Evolutionary conservation across 495 filamentous ascomycete species (phyloP).

Genomic region (Penicillium samsonianum): DNA sequence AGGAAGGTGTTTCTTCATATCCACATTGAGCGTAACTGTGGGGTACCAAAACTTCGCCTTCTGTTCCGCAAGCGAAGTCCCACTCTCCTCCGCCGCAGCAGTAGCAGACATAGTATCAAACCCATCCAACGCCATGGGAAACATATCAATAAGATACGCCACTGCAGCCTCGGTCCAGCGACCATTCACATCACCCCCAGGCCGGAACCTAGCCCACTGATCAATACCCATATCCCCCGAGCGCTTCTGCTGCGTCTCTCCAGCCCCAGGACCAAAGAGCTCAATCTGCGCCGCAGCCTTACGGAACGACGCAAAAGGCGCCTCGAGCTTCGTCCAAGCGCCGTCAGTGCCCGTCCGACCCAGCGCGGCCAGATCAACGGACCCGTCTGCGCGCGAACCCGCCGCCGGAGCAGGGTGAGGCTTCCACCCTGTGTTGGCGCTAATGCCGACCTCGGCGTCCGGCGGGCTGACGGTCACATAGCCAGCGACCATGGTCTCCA

Average conservation of each 20-base stretch:
- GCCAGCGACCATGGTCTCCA: conserved; percentile 62
- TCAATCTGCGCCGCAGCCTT: conserved; percentile 56
- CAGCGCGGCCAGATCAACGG: conserved; percentile 31
- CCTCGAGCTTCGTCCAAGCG: conserved; percentile 31
- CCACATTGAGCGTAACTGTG: conserved; percentile 68
- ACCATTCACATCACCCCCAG: conserved; percentile 39
- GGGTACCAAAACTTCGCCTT: conserved; percentile 70
- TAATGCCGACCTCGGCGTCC: conserved; percentile 57
- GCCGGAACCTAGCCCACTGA: conserved; percentile 64
- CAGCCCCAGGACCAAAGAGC: conserved; percentile 55
- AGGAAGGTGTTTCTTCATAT: conserved; percentile 65
- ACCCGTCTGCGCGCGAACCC: conserved; percentile 25
- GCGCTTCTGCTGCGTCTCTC: conserved; percentile 31
- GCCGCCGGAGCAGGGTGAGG: conserved; percentile 49
- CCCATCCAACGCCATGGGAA: conserved; percentile 57
- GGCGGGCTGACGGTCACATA: conserved; percentile 71
- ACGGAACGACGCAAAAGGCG: conserved; percentile 50
- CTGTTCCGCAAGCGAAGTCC: conserved; percentile 13
- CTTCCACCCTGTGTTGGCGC: conserved; percentile 53
- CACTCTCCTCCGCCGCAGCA: conserved; percentile 22
- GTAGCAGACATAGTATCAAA: conserved; percentile 37
- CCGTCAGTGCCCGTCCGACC: conserved; percentile 41
- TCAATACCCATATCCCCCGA: conserved; percentile 50
- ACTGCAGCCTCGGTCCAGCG: conserved; percentile 57
- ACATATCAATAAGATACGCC: conserved; percentile 64